These are phyloP conservation scores for Curvularia hawaiiensis DNA, from an alignment of 2,329 filamentous ascomycete species.

Conservation along the genomic window DNA sequence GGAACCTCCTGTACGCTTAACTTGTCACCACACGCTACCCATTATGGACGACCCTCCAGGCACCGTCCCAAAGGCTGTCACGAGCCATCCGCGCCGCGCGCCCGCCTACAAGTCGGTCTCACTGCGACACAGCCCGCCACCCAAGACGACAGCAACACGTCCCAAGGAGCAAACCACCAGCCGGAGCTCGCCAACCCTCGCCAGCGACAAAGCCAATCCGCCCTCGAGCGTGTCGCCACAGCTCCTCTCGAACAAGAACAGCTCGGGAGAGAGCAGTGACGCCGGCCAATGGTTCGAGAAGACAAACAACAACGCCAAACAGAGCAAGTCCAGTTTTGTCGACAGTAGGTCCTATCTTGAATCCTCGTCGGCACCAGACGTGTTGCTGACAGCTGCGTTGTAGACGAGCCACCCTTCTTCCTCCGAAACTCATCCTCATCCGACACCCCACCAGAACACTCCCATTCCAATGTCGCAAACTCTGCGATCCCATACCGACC, in stretches of 20 bases:
- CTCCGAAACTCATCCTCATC: slow-evolving; percentile 53
- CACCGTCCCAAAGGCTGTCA: slow-evolving; percentile 19
- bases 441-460: slow-evolving; percentile 49
- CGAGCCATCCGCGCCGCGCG: slow-evolving; percentile 48
- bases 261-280: slow-evolving; percentile 58
- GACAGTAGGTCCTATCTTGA: slow-evolving; percentile 46
- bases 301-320: slow-evolving; percentile 55
- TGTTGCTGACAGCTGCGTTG: slow-evolving; percentile 7
- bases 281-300: slow-evolving; percentile 59
- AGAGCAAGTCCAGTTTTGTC: slow-evolving; percentile 44
- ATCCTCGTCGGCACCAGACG: neutral
- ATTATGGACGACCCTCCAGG: slow-evolving; percentile 33
- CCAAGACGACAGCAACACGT: neutral
- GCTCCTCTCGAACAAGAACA: slow-evolving; percentile 44
- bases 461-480: slow-evolving; percentile 20
- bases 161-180: slow-evolving; percentile 18
- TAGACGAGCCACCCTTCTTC: slow-evolving; percentile 53
- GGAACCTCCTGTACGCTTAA: slow-evolving; percentile 20
- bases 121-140: slow-evolving; percentile 48
- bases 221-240: slow-evolving; percentile 49
- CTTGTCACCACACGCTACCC: slow-evolving; percentile 5
- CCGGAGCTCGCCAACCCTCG: slow-evolving; percentile 33
- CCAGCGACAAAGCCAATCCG: slow-evolving; percentile 47
- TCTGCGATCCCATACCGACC: slow-evolving; percentile 35
- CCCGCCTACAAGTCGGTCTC: slow-evolving; percentile 55